Conservation (phyloP, 345 rosid genomes). For the Acer saccharum region DNA sequence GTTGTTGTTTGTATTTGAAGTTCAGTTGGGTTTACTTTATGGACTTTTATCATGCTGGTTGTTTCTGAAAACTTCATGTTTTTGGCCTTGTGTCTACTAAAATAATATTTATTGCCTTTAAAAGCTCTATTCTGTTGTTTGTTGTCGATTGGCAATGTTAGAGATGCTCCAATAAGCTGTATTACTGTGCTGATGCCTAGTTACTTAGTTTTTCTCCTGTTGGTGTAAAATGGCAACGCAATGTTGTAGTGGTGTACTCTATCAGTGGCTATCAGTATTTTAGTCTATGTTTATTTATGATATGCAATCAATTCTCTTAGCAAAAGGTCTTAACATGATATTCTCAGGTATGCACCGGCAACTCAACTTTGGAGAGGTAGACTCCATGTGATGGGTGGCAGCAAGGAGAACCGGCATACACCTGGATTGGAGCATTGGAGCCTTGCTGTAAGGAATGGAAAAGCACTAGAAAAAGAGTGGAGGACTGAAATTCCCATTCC, state of each 20-base stretch:
- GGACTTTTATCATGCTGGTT: neutral
- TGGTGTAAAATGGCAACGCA: neutral
- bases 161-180: neutral
- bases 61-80: neutral
- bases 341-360: conserved; percentile 93
- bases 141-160: neutral
- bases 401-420: conserved; percentile 87
- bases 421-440: conserved; percentile 93
- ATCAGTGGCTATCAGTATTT: neutral
- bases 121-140: neutral
- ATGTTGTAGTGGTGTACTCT: neutral
- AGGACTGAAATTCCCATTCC: conserved; percentile 89
- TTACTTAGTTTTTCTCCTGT: neutral
- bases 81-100: neutral
- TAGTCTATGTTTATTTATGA: conserved; percentile 4
- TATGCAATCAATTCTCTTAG: neutral
- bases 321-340: conserved; percentile 5
- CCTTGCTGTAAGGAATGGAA: conserved; percentile 87
- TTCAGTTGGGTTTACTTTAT: neutral
- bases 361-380: conserved; percentile 98
- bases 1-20: neutral
- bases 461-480: conserved; percentile 83
- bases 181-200: neutral
- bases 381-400: conserved; percentile 99
- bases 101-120: neutral